These are phyloP conservation scores for Aegilops speltoides DNA, from an alignment of 176 grass and related monocot genomes.

Conservation along the genomic window DNA sequence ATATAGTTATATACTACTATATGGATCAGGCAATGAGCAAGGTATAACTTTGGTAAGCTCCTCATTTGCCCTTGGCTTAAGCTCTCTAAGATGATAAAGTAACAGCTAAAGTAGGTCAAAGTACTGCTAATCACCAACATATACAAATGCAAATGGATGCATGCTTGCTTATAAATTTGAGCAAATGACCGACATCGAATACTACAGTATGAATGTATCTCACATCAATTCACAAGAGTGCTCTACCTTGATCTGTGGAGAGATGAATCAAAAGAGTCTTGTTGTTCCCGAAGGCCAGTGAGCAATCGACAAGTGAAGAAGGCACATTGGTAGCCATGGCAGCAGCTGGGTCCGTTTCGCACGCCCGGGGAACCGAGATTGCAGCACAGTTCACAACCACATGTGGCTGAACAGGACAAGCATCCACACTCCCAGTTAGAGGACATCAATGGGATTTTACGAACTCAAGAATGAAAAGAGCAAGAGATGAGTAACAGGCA, in stretches of 20 bases:
- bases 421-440: neutral
- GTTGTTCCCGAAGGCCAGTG: constrained; percentile 42
- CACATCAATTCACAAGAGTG: neutral
- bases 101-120: neutral
- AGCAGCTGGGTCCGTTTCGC: constrained; percentile 65
- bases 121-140: neutral
- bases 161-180: neutral
- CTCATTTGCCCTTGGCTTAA: neutral
- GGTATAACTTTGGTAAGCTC: neutral
- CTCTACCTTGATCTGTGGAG: constrained; percentile 87
- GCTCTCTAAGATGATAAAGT: neutral
- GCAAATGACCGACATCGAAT: neutral
- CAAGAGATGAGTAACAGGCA: neutral
- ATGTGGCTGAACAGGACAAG: constrained; percentile 52
- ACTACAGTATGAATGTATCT: neutral
- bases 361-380: constrained; percentile 75
- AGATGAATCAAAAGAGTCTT: constrained; percentile 77
- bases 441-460: neutral
- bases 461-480: neutral
- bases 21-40: neutral
- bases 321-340: constrained; percentile 79
- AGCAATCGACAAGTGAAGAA: constrained; percentile 66
- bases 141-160: neutral
- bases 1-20: neutral
- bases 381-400: constrained; percentile 87